These are phyloP conservation scores for Lasiosphaeris hirsuta DNA, from an alignment of 495 filamentous ascomycete species.

Conservation along the genomic window DNA sequence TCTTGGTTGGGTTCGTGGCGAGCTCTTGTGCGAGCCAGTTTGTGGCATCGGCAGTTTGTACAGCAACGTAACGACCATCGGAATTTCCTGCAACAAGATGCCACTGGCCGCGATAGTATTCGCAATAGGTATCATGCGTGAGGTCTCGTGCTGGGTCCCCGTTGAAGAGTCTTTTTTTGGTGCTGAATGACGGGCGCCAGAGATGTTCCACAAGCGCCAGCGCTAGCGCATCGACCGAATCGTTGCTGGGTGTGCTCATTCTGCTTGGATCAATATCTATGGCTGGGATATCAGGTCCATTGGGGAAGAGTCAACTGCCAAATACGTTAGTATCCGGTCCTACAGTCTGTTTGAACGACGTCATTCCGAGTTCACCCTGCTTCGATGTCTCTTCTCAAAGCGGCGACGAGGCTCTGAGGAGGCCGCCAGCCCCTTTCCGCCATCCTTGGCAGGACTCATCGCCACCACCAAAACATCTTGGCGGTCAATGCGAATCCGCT, in stretches of 20 bases:
- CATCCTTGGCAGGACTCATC: too few relatives aligned
- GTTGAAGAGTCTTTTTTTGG: constrained; percentile 11
- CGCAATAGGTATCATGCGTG: constrained; percentile 7
- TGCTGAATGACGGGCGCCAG: neutral
- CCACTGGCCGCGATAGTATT: constrained; percentile 18
- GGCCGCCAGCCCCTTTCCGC: too few relatives aligned
- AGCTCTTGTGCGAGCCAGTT: neutral
- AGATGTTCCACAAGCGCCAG: neutral
- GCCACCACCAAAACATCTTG: too few relatives aligned
- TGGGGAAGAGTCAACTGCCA: too few relatives aligned
- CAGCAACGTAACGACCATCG: constrained; percentile 12
- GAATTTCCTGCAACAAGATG: constrained; percentile 15
- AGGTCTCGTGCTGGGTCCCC: constrained; percentile 9
- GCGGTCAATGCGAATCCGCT: too few relatives aligned
- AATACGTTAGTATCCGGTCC: too few relatives aligned
- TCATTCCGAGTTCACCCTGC: too few relatives aligned
- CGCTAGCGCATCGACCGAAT: neutral
- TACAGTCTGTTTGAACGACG: too few relatives aligned
- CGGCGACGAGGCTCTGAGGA: too few relatives aligned
- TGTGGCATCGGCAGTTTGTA: constrained; percentile 6
- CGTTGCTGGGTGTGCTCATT: neutral
- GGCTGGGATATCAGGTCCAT: too few relatives aligned
- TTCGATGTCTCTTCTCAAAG: too few relatives aligned
- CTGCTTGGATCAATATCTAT: neutral
- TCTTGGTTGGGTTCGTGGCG: neutral